Percentiles rank a stretch among this genome's conserved stretches.
phyloP scores from a whole-genome alignment of 306 rosid species.

The Glycine latifolia region DNA sequence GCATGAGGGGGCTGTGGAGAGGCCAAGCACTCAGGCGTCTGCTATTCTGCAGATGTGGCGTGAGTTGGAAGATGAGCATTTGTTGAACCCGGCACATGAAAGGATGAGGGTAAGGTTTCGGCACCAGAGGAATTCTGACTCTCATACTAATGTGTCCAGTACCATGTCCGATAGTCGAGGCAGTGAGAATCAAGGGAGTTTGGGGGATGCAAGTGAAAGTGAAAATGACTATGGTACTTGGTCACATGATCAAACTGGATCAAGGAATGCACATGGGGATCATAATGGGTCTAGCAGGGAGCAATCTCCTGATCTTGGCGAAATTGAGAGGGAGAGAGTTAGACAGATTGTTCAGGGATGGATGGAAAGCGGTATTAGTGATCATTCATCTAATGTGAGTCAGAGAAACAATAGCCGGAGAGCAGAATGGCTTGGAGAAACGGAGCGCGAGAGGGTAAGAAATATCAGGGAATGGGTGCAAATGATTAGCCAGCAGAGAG shows the following conservation, averaged over 20 bases:
- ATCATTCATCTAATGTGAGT: constrained; percentile 76
- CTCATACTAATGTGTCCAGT: constrained; percentile 75
- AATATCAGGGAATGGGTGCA: constrained; percentile 99
- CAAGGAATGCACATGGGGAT: constrained; percentile 64
- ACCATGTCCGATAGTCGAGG: constrained; percentile 77
- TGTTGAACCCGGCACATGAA: constrained; percentile 82
- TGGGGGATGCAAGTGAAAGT: constrained; percentile 94
- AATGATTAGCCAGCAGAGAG: constrained; percentile 97
- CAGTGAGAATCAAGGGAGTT: constrained; percentile 86
- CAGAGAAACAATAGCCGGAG: constrained; percentile 77
- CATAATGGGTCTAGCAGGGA: constrained; percentile 86
- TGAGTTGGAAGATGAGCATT: constrained; percentile 96
- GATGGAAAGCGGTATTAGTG: constrained; percentile 98
- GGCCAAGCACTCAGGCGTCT: constrained; percentile 93
- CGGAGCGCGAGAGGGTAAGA: constrained; percentile 99
- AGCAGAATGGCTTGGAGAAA: constrained; percentile 99
- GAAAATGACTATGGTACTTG: constrained; percentile 92
- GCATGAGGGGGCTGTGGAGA: constrained; percentile 86
- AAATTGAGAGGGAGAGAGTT: constrained; percentile 99
- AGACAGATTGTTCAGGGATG: constrained; percentile 97
- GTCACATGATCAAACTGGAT: constrained; percentile 78
- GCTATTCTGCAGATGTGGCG: constrained; percentile 98
- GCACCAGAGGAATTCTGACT: constrained; percentile 76
- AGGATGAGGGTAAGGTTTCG: constrained; percentile 91
- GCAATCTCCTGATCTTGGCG: constrained; percentile 99